A percentile compares a stretch with the other conserved stretches of the same genome.
These are phyloP conservation scores for Astrothelium subdiscretum DNA, from an alignment of 495 filamentous ascomycete species.

Conservation along the genomic window DNA sequence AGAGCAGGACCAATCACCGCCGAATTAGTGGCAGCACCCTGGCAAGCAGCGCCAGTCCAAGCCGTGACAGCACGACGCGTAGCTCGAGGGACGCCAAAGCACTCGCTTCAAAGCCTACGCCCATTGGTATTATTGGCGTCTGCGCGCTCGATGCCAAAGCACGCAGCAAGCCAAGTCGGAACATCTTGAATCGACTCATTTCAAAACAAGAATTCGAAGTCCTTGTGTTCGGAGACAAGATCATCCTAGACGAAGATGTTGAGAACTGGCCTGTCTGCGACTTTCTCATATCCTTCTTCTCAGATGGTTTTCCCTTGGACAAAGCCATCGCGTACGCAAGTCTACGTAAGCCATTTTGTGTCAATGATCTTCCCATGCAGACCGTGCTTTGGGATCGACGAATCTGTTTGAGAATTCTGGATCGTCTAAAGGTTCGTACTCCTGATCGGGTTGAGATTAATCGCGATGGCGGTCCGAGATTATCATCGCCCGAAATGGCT, in stretches of 20 bases:
- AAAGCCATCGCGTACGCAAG: conserved; percentile 93
- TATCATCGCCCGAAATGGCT: conserved; percentile 64
- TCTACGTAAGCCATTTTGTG: conserved; percentile 85
- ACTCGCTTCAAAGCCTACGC: conserved; percentile 28
- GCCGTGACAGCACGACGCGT: conserved; percentile 39
- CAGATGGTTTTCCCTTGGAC: conserved; percentile 90
- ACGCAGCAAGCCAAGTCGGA: conserved; percentile 87
- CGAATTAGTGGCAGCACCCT: conserved; percentile 67
- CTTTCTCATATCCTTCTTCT: conserved; percentile 95
- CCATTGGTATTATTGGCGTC: conserved; percentile 66
- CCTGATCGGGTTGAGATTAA: conserved; percentile 87
- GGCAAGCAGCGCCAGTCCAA: conserved; percentile 49
- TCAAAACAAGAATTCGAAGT: conserved; percentile 80
- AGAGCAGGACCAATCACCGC: conserved; percentile 48
- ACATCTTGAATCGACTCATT: conserved; percentile 85
- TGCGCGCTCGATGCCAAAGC: conserved; percentile 95
- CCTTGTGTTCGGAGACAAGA: conserved; percentile 94
- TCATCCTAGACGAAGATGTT: conserved; percentile 83
- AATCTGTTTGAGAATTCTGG: conserved; percentile 74
- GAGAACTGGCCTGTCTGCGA: conserved; percentile 60
- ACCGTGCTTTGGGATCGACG: conserved; percentile 94
- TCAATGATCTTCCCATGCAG: conserved; percentile 97
- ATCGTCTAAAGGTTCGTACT: conserved; percentile 77
- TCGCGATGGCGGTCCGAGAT: conserved; percentile 77
- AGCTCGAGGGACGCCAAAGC: conserved; percentile 38